These are phyloP conservation scores for Metarhizium guizhouense DNA, from an alignment of 2,329 filamentous ascomycete species.

Conservation along the genomic window DNA sequence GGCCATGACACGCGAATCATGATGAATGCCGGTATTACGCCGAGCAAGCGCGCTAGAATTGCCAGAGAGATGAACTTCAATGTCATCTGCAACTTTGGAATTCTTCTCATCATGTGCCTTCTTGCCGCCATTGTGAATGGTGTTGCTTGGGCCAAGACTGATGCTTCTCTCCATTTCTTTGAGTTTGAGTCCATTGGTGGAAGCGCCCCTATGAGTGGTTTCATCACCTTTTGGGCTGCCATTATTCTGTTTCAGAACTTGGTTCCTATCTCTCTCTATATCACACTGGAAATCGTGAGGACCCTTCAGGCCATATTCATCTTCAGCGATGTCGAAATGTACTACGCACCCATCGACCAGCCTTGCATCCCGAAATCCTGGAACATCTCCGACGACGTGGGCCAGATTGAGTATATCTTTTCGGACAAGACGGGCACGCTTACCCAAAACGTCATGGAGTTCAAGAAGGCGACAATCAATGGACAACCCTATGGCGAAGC, in stretches of 20 bases:
- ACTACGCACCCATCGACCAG: constrained; percentile 88
- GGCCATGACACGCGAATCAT: constrained; percentile 98
- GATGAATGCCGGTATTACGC: constrained; percentile 94
- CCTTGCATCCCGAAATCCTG: constrained; percentile 95
- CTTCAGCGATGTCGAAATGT: constrained; percentile 93
- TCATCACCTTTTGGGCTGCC: constrained; percentile 94
- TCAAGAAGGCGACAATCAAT: constrained; percentile 96
- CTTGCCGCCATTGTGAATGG: constrained; percentile 80
- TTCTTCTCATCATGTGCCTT: constrained; percentile 84
- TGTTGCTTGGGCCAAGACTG: constrained; percentile 63
- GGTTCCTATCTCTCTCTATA: constrained; percentile 96
- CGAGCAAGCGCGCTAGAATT: constrained; percentile 85
- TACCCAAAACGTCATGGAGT: constrained; percentile 98
- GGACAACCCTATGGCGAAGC: constrained; percentile 95
- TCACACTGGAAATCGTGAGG: constrained; percentile 90
- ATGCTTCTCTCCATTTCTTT: constrained; percentile 72
- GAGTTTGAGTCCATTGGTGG: constrained; percentile 78
- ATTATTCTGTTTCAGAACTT: constrained; percentile 97
- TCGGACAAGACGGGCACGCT: constrained; percentile 96
- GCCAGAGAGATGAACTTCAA: constrained; percentile 94
- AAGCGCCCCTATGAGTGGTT: constrained; percentile 68
- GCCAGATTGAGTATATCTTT: constrained; percentile 98
- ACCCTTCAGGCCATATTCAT: constrained; percentile 94
- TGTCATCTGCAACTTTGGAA: constrained; percentile 90
- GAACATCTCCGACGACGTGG: constrained; percentile 98